These are phyloP conservation scores for Rhizopogon vulgaris DNA, from an alignment of 768 basidiomycete genomes.

Conservation along the genomic window DNA sequence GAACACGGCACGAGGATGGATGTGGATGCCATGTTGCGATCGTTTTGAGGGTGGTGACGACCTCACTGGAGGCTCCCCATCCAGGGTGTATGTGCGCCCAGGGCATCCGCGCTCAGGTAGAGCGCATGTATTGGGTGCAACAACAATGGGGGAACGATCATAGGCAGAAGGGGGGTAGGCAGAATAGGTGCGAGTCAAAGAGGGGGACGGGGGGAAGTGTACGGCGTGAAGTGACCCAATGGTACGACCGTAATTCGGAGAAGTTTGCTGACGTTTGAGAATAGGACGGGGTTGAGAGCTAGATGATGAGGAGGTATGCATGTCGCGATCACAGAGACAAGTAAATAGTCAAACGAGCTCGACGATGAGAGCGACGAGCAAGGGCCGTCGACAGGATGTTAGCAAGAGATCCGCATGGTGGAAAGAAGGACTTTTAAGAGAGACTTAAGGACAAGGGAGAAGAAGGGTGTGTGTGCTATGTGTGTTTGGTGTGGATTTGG, in stretches of 20 bases:
- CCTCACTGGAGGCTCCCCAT: slow-evolving; percentile 23
- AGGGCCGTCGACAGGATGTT: slow-evolving; percentile 5
- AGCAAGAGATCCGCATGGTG: slow-evolving; percentile 9
- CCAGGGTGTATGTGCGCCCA: slow-evolving; percentile 58
- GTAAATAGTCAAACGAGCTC: not conserved
- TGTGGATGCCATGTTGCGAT: slow-evolving; percentile 29
- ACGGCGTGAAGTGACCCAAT: slow-evolving; percentile 33
- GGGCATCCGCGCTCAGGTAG: slow-evolving; percentile 77
- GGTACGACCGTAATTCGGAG: slow-evolving; percentile 13
- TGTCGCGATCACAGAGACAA: not conserved
- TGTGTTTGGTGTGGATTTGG: slow-evolving; percentile 10
- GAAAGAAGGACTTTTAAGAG: slow-evolving; percentile 2
- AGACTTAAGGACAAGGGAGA: not conserved
- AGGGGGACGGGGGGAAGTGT: slow-evolving; percentile 39
- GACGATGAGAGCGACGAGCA: slow-evolving; percentile 3
- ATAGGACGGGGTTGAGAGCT: slow-evolving; percentile 41
- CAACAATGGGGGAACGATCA: slow-evolving; percentile 76
- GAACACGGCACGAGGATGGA: slow-evolving; percentile 40
- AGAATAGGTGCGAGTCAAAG: slow-evolving; percentile 31
- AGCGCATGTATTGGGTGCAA: slow-evolving; percentile 65
- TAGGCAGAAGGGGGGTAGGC: slow-evolving; percentile 46
- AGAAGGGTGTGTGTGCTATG: slow-evolving; percentile 12
- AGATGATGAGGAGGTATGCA: slow-evolving; percentile 6
- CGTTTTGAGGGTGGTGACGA: slow-evolving; percentile 11
- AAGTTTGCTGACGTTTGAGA: slow-evolving; percentile 41